Evolutionary conservation across 1,139 yeast species (phyloP), one percentile per base, ranked within the genome.

Genomic region (Hyphopichia fennica): DNA sequence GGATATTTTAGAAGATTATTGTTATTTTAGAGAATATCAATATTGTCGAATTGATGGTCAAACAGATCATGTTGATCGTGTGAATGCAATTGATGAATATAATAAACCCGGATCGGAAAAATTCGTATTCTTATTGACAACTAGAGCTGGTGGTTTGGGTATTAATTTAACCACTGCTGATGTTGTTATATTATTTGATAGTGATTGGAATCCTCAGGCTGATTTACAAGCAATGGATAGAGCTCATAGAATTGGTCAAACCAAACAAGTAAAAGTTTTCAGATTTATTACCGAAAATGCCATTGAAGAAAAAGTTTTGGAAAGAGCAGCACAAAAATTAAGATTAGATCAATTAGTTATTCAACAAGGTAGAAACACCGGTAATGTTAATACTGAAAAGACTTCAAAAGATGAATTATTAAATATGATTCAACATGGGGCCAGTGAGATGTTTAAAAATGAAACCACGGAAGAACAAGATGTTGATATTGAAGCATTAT

Each of bases 131-230:
- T 66, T 86, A 45, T 68, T 86, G 48, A 86, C 93, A 6, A 86
- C 93, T 1, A 78, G 93, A 67, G 93, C 95, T 25, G 95, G 95
- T 65, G 95, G 95, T n/a, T 72, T 86, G 49, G 95, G 95, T 61
- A 86, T 86, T 53, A 86, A 86, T 56, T 74, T 86, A 55, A 85
- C 90, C 3, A 69, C 83, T 23, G 93, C 93, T 1, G 93, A 86
- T 61, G 73, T 84, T 42, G 95, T 86, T 33, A 72, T 86, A 1
- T 63, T 86, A 35, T 86, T 74, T 58, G 95, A 86, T 63, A 82
- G 89, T 1, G 95, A 86, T 62, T 86, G 95, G 95, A 86, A 86
- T 52, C 95, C 95, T 2, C 95, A 86, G 57, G 93, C 93, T 3
- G 95, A 86, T 70, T 73, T 86, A 49, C 95, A 86, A 62, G 93